Evolutionary conservation across 164 flowering plant genomes (phyloP), one percentile per base, ranked within the genome.

Genomic region (Berberis vulgaris): DNA sequence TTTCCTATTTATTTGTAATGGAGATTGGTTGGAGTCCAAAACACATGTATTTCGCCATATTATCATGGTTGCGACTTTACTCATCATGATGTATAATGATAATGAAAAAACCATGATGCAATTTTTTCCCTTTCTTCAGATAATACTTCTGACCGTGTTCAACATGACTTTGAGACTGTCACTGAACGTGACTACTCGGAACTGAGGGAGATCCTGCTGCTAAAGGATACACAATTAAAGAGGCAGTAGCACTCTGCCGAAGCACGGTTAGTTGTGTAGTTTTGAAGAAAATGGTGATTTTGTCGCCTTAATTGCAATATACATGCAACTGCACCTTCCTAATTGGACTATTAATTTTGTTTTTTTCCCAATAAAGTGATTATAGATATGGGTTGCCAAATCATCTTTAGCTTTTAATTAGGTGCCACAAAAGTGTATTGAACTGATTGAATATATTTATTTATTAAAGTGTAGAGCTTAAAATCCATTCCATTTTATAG

Each of bases 131-230:
- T 9, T 66, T 60, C 13, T 62, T 6, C 57, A 87, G 91, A 81
- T 59, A 67, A 63, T 70, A 41, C 12, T 50, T 53, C 79, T 41
- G 64, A 59, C 59, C 49, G 45, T 11, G 65, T 59, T 67, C 69
- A 67, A 45, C 69, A 69, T 61, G 72, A 52, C 71, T 76, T 61
- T 66, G 82, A 76, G 45, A 82, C 75, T 78, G 89, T 84, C 62
- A 65, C 81, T 65, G 86, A 85, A 59, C 92, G 97, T 45, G 99
- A 95, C 76, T 84, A 77, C 66, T 74, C 89, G 66, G 91, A 65
- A 86, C 97, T 61, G 97, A 89, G 62, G 99, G 99, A 58, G 97
- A 91, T 71, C 99, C 99, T 75, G 91, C 79, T 69, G 96, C 90
- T 68, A 81, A 74, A n/a, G 99, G 97, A 10, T 95, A 95, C 72